These are phyloP conservation scores for Termitomyces titanicus DNA, from an alignment of 768 basidiomycete species.

Conservation along the genomic window DNA sequence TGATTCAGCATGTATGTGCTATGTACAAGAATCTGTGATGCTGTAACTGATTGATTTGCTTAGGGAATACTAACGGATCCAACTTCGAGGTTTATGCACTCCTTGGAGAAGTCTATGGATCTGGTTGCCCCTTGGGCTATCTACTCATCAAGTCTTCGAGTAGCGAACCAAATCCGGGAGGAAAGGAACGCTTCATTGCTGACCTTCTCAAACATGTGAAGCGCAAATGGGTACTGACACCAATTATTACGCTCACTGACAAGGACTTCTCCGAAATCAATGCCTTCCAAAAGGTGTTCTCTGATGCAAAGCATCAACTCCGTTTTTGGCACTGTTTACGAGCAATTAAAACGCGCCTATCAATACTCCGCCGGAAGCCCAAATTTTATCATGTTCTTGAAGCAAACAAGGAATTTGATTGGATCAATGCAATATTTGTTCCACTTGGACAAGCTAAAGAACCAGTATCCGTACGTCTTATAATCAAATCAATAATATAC, in stretches of 20 bases:
- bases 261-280: constrained; percentile 19
- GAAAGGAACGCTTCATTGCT: constrained; percentile 23
- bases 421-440: not conserved
- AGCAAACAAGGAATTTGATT: not conserved
- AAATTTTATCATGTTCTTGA: not conserved
- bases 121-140: constrained; percentile 29
- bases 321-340: not conserved
- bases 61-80: constrained; percentile 30
- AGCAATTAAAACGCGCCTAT: too few species aligned
- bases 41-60: too few species aligned
- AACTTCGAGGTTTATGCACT: constrained; percentile 29
- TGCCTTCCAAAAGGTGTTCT: not conserved
- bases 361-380: not conserved
- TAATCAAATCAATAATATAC: too few species aligned
- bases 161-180: constrained; percentile 8
- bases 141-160: constrained; percentile 18
- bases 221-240: constrained; percentile 15
- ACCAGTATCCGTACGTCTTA: too few species aligned
- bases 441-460: not conserved
- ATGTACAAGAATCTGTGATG: too few species aligned
- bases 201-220: constrained; percentile 21
- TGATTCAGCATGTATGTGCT: not conserved
- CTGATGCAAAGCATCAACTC: not conserved
- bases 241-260: constrained; percentile 27
- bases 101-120: constrained; percentile 28